Evolutionary conservation across 805 yeast genomes (phyloP).

Genomic region (Candida hispaniensis): DNA sequence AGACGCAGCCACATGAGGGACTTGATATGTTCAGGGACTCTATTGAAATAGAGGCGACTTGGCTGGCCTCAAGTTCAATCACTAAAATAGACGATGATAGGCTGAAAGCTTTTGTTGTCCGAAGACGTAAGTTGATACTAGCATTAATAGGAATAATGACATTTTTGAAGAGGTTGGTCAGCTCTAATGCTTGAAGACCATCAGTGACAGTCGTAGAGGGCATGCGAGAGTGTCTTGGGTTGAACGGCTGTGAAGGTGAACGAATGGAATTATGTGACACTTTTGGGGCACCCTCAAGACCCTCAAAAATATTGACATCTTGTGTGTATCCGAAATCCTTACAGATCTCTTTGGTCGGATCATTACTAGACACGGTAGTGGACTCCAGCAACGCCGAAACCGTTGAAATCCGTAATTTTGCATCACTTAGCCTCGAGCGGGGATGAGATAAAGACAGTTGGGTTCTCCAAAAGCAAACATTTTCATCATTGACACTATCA

Average conservation of each 20-base stretch:
- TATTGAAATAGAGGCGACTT: slow-evolving; percentile 27
- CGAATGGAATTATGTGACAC: slow-evolving; percentile 4
- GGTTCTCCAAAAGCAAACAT: too few species aligned
- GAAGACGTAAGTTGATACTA: slow-evolving; percentile 37
- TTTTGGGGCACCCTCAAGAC: slow-evolving; percentile 1
- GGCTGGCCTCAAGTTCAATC: slow-evolving; percentile 40
- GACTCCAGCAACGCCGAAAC: too few species aligned
- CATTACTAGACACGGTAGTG: too few species aligned
- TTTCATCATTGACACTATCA: too few species aligned
- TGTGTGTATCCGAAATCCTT: slow-evolving; percentile 10
- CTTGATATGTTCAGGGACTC: slow-evolving; percentile 20
- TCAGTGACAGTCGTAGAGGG: slow-evolving; percentile 3
- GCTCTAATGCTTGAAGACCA: slow-evolving; percentile 1
- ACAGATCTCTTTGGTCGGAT: slow-evolving; percentile 2
- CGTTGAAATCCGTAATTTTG: too few species aligned
- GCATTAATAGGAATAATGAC: slow-evolving; percentile 27
- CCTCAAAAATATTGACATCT: slow-evolving; percentile 11
- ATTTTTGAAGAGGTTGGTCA: slow-evolving; percentile 13
- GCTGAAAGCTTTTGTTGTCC: slow-evolving; percentile 41
- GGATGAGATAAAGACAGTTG: too few species aligned
- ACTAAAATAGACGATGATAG: slow-evolving; percentile 37
- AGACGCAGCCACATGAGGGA: slow-evolving; percentile 22
- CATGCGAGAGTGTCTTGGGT: too few species aligned
- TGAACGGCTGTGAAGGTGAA: slow-evolving; percentile 5
- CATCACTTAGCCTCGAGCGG: too few species aligned